Conservation (phyloP, 345 rosid genomes). For the Melaleuca alternifolia region DNA sequence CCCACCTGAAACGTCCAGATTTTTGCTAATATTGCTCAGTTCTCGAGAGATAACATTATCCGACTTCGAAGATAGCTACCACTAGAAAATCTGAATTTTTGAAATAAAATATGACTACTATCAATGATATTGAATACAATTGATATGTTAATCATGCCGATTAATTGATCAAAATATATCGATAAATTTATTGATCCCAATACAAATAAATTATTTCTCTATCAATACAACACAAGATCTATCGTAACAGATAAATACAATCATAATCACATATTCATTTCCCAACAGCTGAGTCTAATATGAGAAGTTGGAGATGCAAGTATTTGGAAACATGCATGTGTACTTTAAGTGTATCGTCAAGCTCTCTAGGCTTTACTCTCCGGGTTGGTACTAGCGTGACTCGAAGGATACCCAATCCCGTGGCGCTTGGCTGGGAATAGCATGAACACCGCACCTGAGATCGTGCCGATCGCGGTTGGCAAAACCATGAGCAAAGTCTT, state of each 20-base stretch:
- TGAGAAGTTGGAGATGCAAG: neutral
- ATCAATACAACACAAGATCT: neutral
- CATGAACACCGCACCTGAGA: slow-evolving; percentile 39
- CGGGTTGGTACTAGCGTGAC: neutral
- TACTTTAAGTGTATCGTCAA: neutral
- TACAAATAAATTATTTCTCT: neutral
- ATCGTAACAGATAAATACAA: neutral
- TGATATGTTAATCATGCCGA: too few species aligned
- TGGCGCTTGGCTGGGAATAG: slow-evolving; percentile 57
- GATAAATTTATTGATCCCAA: too few species aligned
- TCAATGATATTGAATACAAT: too few species aligned
- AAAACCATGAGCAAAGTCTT: slow-evolving; percentile 44
- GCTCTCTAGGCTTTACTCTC: neutral
- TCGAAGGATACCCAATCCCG: slow-evolving; percentile 65
- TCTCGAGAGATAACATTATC: too few species aligned
- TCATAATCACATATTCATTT: neutral
- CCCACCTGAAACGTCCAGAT: too few species aligned
- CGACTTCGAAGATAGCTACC: too few species aligned
- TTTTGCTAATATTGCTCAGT: too few species aligned
- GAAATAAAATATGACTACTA: too few species aligned
- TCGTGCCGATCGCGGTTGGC: slow-evolving; percentile 55
- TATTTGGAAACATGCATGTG: neutral
- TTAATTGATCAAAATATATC: too few species aligned
- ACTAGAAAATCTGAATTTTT: too few species aligned
- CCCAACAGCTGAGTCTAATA: neutral